Conservation (phyloP, 257 asterid genomes). For the Cruciata laevipes region DNA sequence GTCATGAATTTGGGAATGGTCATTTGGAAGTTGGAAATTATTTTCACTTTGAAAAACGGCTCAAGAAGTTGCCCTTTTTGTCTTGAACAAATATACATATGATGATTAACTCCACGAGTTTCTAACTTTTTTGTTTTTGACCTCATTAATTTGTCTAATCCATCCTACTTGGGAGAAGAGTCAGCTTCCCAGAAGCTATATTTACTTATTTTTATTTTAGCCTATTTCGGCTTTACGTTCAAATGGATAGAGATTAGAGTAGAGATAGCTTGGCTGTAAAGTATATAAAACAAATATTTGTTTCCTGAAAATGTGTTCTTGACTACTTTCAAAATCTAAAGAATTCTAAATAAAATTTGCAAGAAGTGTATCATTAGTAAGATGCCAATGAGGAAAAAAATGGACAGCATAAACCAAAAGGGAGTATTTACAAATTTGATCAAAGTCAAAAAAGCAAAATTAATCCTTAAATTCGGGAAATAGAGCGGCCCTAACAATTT, state of each 20-base stretch:
- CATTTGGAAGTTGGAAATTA: no score
- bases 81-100: background rate
- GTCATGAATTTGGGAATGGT: no score
- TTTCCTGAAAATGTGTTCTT: background rate
- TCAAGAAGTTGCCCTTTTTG: background rate
- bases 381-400: conserved; percentile 5
- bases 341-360: background rate
- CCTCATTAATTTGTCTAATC: background rate
- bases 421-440: background rate
- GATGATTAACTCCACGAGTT: background rate
- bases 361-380: no score
- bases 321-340: background rate
- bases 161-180: background rate
- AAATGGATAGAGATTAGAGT: background rate
- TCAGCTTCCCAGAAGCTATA: background rate
- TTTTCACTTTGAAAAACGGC: background rate
- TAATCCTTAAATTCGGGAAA: background rate
- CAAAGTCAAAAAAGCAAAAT: background rate
- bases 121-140: background rate
- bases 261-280: conserved; percentile 1
- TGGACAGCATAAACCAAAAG: conserved; percentile 2
- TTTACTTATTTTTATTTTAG: background rate
- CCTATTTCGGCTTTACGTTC: background rate
- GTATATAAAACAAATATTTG: background rate
- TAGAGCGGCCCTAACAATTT: background rate